These are phyloP conservation scores for Pyricularia sp. DNA, from an alignment of 2,329 filamentous ascomycete genomes.

Conservation along the genomic window DNA sequence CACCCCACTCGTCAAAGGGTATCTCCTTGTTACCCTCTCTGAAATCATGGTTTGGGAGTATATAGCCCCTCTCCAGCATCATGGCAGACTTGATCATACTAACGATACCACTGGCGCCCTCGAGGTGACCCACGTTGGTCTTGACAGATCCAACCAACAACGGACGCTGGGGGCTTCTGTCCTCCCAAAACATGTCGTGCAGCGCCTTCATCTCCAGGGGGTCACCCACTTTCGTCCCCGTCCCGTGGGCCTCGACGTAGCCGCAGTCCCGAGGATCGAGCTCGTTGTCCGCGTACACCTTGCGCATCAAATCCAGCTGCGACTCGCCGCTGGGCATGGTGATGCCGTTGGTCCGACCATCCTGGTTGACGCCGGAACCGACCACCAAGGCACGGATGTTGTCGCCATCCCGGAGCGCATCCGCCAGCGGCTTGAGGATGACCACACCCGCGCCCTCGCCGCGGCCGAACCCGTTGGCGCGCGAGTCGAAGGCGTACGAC, in stretches of 20 bases:
- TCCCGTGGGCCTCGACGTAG: constrained; percentile 26
- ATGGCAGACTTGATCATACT: constrained; percentile 26
- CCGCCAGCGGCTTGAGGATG: constrained; percentile 27
- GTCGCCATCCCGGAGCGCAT: constrained; percentile 8
- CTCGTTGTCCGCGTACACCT: constrained; percentile 4
- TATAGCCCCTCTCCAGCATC: constrained; percentile 27
- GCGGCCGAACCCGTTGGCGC: constrained; percentile 30
- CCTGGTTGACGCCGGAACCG: constrained; percentile 6
- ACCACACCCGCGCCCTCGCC: constrained; percentile 30
- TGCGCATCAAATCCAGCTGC: constrained; percentile 3
- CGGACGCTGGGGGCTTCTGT: constrained; percentile 5
- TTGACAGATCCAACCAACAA: constrained; percentile 6
- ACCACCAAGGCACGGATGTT: constrained; percentile 7
- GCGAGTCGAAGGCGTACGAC: constrained; percentile 19
- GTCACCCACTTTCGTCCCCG: constrained; percentile 25
- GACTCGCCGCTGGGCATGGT: constrained; percentile 5
- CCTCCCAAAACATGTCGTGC: constrained; percentile 12
- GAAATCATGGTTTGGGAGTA: constrained; percentile 29
- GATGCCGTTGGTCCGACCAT: constrained; percentile 7
- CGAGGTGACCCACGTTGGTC: constrained; percentile 14
- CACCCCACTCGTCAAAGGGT: constrained; percentile 9
- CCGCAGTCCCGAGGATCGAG: constrained; percentile 10
- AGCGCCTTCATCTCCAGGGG: constrained; percentile 20
- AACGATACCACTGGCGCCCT: constrained; percentile 24
- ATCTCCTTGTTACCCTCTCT: constrained; percentile 19